Conservation (phyloP, 345 rosid genomes). For the Camelina hispida region DNA sequence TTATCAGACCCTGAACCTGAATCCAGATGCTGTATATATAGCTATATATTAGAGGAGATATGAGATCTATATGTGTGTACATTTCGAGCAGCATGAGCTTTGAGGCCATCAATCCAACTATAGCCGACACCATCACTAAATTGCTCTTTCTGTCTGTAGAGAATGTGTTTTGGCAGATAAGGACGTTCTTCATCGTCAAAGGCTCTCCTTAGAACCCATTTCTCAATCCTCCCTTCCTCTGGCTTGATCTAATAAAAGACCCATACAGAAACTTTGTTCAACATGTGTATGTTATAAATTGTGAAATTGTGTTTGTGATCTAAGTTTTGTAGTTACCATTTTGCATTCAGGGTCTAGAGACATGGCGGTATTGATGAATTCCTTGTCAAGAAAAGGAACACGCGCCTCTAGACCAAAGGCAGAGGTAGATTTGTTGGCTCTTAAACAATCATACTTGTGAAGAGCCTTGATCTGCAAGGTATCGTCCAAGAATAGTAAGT, state of each 20-base stretch:
- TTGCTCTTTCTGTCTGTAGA: slow-evolving; percentile 96
- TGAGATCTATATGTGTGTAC: slow-evolving; percentile 43
- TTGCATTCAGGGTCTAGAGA: slow-evolving; percentile 84
- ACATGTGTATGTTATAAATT: not conserved
- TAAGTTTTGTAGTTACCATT: slow-evolving; percentile 54
- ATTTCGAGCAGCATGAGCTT: slow-evolving; percentile 75
- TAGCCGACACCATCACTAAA: slow-evolving; percentile 98
- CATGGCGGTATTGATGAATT: slow-evolving; percentile 82
- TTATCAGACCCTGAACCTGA: not conserved
- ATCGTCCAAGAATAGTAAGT: not conserved
- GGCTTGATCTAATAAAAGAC: slow-evolving; percentile 61
- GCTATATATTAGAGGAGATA: not conserved
- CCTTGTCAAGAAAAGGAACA: slow-evolving; percentile 91
- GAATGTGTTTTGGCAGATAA: slow-evolving; percentile 89
- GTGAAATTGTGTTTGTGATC: not conserved
- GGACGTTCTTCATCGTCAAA: slow-evolving; percentile 87
- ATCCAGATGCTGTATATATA: not conserved
- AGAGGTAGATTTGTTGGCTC: slow-evolving; percentile 95
- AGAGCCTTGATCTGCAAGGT: slow-evolving; percentile 82
- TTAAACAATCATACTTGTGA: slow-evolving; percentile 85
- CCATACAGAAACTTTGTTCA: slow-evolving; percentile 7
- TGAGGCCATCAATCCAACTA: slow-evolving; percentile 97
- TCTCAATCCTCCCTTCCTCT: slow-evolving; percentile 76
- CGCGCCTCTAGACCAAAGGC: slow-evolving; percentile 97
- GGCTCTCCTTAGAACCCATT: slow-evolving; percentile 86